Evolutionary conservation across 345 rosid genomes (phyloP).

Genomic region (Rhodomyrtus tomentosa): DNA sequence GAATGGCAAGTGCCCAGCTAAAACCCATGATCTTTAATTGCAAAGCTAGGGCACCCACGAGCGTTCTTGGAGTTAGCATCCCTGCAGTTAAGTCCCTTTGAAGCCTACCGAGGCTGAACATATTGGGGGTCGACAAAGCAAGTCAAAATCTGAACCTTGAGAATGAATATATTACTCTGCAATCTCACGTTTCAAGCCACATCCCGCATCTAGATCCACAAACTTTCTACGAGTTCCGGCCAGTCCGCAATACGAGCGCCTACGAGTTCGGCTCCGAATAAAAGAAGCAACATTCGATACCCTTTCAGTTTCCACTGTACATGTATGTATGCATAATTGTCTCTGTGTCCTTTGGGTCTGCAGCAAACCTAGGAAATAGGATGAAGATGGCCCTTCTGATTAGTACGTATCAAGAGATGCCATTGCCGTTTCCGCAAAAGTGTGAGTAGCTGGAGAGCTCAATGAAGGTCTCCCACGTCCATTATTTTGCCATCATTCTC

Average conservation of each 20-base stretch:
- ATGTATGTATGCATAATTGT: not conserved
- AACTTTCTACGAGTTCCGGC: not conserved
- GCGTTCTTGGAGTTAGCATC: not conserved
- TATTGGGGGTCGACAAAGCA: not conserved
- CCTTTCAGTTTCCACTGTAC: not conserved
- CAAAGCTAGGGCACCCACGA: not conserved
- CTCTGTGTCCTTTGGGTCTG: not conserved
- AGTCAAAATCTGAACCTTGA: not conserved
- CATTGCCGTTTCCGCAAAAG: not conserved
- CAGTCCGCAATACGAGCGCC: not conserved
- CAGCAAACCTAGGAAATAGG: not conserved
- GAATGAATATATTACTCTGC: not conserved
- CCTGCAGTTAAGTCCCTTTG: not conserved
- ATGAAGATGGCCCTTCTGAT: not conserved
- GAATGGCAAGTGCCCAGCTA: not conserved
- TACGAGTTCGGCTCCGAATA: not conserved
- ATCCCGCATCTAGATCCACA: not conserved
- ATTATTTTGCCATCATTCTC: not conserved
- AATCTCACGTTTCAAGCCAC: not conserved
- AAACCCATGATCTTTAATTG: not conserved
- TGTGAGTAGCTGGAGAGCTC: slow-evolving; percentile 28
- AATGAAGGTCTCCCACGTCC: slow-evolving; percentile 32
- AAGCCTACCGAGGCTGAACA: not conserved
- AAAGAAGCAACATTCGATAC: not conserved
- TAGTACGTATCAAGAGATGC: not conserved